Base-by-base conservation (phyloP, 1,284 basidiomycete genomes). In the Rhodotorula sp. region DNA sequence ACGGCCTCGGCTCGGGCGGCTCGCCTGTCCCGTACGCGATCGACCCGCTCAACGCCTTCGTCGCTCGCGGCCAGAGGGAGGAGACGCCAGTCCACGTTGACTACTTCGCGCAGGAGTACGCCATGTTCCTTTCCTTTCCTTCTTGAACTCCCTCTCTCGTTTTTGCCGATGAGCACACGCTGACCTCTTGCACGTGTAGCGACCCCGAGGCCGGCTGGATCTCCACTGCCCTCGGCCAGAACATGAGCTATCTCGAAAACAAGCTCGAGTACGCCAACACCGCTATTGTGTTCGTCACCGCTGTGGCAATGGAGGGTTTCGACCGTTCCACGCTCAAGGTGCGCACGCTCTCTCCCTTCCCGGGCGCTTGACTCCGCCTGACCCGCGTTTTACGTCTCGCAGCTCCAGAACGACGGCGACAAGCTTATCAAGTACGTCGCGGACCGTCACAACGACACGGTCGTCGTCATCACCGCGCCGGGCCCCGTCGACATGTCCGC, bases 401-500 rank as follows among this genome's bases (percentile, higher is more conserved):
- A 72, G 57, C 57, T 74, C 13, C 69, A 62, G 59, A 62, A 72
- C 60, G 51, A 50, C 59, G 81, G 81, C 36, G 66, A 77, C 56
- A 66, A 64, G 15, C 61, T 83, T 21, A 79, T 83, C 67, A 72
- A 78, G 39, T 79, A 79, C 12, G 80, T 82, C 32, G 80, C 82
- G 5, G 71, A 76, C 19, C 73, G 75, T 36, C 79, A 79, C 77
- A 86, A 85, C 77, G 93, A 94, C 82, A 92, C 91, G 0, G 86
- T 94, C 58, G 92, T 95, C 27, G 85, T 94, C 48, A 85, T 90
- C 90, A 0, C 82, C 41, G 50, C 61, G 27, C 57, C 68, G 53
- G 67, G 74, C 48, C 62, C 64, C 25, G 64, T 63, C 74, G 72
- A 58, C 74, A 48, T 74, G 78, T 48, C 66, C 72, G 61, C 59